Conservation (phyloP, 148 eudicot species). For the Nyssa sinensis region DNA sequence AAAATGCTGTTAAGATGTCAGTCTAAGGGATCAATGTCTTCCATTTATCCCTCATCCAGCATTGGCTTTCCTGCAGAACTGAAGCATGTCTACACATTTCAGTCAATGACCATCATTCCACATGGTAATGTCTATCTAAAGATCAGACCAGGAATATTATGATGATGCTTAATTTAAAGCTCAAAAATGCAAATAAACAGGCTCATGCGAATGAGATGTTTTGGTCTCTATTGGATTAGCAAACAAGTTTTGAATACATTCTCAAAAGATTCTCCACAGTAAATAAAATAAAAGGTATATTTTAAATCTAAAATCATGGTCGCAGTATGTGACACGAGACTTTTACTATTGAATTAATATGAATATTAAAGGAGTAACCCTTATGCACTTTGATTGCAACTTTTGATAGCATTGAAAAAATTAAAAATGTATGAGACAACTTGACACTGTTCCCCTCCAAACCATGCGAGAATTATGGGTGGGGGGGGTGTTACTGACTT, state of each 20-base stretch:
- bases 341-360: too few species aligned
- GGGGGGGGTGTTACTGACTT: constrained; percentile 13
- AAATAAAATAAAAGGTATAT: too few species aligned
- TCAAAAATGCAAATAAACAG: background rate
- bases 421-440: background rate
- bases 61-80: background rate
- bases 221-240: background rate
- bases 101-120: constrained; percentile 2
- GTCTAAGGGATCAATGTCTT: background rate
- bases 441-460: constrained; percentile 8
- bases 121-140: background rate
- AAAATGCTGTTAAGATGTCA: background rate
- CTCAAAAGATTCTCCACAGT: background rate
- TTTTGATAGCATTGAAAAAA: too few species aligned
- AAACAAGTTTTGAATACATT: too few species aligned
- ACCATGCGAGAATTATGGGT: constrained; percentile 20
- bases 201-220: background rate
- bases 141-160: background rate
- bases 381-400: too few species aligned
- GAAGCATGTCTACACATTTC: background rate
- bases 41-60: background rate
- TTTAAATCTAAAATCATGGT: too few species aligned
- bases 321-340: too few species aligned
- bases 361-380: too few species aligned
- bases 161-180: background rate